phyloP scores from a whole-genome alignment of 2,329 filamentous ascomycete genomes.

The Fusarium nelsonii region DNA sequence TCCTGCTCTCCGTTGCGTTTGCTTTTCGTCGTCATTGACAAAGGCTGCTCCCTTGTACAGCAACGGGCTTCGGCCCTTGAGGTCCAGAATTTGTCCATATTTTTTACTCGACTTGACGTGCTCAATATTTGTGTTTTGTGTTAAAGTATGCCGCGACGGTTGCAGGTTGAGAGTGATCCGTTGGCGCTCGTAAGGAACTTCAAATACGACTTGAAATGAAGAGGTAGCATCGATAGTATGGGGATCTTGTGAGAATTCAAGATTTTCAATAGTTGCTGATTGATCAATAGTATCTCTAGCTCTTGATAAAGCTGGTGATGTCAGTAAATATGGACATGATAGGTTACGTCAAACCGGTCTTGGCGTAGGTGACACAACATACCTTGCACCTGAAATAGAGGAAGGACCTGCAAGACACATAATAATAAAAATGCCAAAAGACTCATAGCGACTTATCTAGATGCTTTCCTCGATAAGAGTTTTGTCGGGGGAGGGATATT shows the following conservation, averaged over 20 bases:
- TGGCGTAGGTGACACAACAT: background rate
- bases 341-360: background rate
- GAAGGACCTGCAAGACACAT: background rate
- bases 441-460: constrained; percentile 18
- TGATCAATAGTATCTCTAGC: constrained; percentile 4
- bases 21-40: background rate
- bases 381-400: constrained; percentile 13
- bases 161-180: constrained; percentile 26
- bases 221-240: constrained; percentile 13
- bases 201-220: constrained; percentile 34
- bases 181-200: constrained; percentile 3
- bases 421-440: constrained; percentile 10
- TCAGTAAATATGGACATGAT: constrained; percentile 1
- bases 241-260: constrained; percentile 20
- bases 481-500: background rate
- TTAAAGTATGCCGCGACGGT: constrained; percentile 27
- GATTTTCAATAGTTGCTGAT: constrained; percentile 17
- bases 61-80: background rate
- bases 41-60: constrained; percentile 31
- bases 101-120: constrained; percentile 11
- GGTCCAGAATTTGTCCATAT: background rate
- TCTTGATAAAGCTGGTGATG: constrained; percentile 17
- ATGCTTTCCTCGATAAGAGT: background rate
- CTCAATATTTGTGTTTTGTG: constrained; percentile 24
- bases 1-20: constrained; percentile 20